Evolutionary conservation across 1,139 yeast genomes (phyloP).

Genomic region (Yamadazyma trypodendri): DNA sequence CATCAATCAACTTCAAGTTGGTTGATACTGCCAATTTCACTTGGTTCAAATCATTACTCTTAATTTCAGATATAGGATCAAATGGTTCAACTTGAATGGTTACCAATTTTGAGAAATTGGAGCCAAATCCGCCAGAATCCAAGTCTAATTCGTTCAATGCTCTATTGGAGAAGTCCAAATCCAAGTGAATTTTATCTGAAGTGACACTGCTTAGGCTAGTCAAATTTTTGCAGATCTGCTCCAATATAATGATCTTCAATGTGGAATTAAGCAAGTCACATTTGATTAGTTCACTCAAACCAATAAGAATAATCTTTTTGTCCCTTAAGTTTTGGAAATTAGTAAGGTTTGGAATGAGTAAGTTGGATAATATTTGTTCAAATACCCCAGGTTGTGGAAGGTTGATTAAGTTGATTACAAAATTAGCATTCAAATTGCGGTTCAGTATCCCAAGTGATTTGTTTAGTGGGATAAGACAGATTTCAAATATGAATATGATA

Average conservation of each 20-base stretch:
- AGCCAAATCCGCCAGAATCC: slow-evolving; percentile 76
- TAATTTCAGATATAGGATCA: slow-evolving; percentile 63
- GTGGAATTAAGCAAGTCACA: slow-evolving; percentile 28
- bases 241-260: slow-evolving; percentile 50
- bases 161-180: slow-evolving; percentile 7
- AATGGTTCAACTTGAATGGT: slow-evolving; percentile 58
- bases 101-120: slow-evolving; percentile 72
- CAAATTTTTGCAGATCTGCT: slow-evolving; percentile 50
- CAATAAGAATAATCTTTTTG: slow-evolving; percentile 73
- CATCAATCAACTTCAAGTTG: slow-evolving; percentile 32
- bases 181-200: slow-evolving; percentile 14
- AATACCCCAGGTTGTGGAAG: slow-evolving; percentile 64
- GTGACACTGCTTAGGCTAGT: slow-evolving; percentile 36
- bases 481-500: slow-evolving; percentile 61
- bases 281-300: slow-evolving; percentile 57
- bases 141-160: slow-evolving; percentile 54
- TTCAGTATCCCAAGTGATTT: slow-evolving; percentile 14
- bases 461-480: slow-evolving; percentile 39
- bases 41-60: slow-evolving; percentile 33
- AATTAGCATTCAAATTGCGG: slow-evolving; percentile 41
- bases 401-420: slow-evolving; percentile 58
- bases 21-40: slow-evolving; percentile 30
- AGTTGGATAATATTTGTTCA: slow-evolving; percentile 59
- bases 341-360: slow-evolving; percentile 66
- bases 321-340: slow-evolving; percentile 68